phyloP scores from a whole-genome alignment of 202 grass and related monocot genomes.

The Digitaria exilis region DNA sequence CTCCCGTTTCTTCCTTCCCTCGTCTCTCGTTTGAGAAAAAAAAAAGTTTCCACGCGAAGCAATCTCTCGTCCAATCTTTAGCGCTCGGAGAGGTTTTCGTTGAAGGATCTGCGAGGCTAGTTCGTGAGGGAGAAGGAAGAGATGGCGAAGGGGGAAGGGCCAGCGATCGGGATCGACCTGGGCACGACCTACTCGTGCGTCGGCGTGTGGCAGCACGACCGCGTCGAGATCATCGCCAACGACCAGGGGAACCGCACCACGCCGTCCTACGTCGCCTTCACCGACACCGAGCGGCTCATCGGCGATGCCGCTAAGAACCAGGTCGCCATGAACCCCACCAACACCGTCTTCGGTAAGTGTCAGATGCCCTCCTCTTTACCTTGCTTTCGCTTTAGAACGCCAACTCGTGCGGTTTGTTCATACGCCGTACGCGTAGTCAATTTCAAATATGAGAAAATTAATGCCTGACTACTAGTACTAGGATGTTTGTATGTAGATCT shows the following conservation, averaged over 20 bases:
- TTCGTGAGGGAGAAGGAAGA: neutral
- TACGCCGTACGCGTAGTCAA: neutral
- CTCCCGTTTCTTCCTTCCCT: neutral
- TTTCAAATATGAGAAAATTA: neutral
- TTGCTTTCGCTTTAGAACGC: neutral
- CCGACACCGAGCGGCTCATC: constrained; percentile 94
- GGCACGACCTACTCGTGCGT: constrained; percentile 96
- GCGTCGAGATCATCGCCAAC: constrained; percentile 95
- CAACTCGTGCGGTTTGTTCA: neutral
- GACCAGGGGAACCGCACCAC: constrained; percentile 98
- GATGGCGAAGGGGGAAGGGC: constrained; percentile 75
- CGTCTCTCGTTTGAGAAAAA: neutral
- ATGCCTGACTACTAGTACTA: neutral
- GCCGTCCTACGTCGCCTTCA: constrained; percentile 90
- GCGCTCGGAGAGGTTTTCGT: neutral
- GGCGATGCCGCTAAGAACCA: constrained; percentile 95
- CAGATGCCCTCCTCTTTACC: too few relatives aligned
- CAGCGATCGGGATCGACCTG: constrained; percentile 92
- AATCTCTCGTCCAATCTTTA: neutral
- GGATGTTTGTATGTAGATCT: neutral
- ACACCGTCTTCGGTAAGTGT: constrained; percentile 90
- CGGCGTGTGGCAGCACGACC: constrained; percentile 94
- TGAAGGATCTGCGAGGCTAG: neutral
- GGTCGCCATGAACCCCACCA: constrained; percentile 97
- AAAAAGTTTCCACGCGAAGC: neutral